Evolutionary conservation across 768 basidiomycete genomes (phyloP), one percentile per base, ranked within the genome.

Genomic region (Kwoniella dejecticola): DNA sequence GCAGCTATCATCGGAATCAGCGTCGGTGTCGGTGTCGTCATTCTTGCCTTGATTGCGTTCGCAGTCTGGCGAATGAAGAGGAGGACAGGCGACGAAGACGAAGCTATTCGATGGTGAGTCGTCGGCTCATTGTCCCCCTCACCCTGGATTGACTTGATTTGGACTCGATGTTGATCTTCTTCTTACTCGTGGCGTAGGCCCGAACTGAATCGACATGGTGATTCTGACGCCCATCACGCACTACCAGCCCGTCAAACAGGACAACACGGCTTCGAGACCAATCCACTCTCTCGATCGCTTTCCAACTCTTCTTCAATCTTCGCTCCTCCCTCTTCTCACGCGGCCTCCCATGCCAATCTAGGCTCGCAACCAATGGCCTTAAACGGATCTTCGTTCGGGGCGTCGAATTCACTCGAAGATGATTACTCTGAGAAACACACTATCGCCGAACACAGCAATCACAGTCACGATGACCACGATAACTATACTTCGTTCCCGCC

Each of bases 191-290:
- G n/a, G n/a, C n/a, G n/a, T n/a, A 70, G 69, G 75, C 77, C 77
- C 23, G 77, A 78, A 48, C 67, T 78, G 15, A 77, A 78, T 57
- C 59, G 70, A 52, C 77, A 78, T 58, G 77, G 77, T 19, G 75
- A 78, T 47, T 69, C 73, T 0, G 60, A 64, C 33, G 68, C 69
- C n/a, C 68, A 73, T 38, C 69, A 75, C 53, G 74, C 77, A 24
- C 58, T 78, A 5, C 77, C 77, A 3, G 77, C 75, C 5, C 56
- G 73, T 44, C 62, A 68, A 27, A 78, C 77, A 7, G 77, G 77
- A 17, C 64, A 76, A 49, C 75, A 78, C 48, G 77, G 77, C 2
- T 68, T 78, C 52, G 75, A 76, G 58, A 78, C 77, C 12, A 74
- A 68, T 52, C 67, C 72, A n/a, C 48, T 77, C 55, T 67, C 70